These are phyloP conservation scores for Venturia pyrina DNA, from an alignment of 2,329 filamentous ascomycete genomes.

Conservation along the genomic window DNA sequence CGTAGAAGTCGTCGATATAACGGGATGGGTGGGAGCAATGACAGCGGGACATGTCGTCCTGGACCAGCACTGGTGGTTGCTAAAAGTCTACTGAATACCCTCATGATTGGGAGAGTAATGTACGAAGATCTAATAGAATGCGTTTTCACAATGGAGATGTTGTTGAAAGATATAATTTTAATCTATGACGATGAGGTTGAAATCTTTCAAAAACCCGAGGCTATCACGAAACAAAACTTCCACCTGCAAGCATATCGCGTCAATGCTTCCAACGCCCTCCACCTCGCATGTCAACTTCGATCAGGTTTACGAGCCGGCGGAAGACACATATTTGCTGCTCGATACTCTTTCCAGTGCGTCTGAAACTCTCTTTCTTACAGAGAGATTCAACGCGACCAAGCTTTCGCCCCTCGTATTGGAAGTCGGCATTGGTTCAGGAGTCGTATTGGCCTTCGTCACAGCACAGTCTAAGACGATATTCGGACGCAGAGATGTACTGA, in stretches of 20 bases:
- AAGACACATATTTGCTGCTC: conserved; percentile 89
- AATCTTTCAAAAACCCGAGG: not conserved
- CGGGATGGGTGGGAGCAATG: conserved; percentile 76
- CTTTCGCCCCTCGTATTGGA: conserved; percentile 57
- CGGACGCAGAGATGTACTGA: conserved; percentile 57
- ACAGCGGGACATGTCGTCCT: conserved; percentile 38
- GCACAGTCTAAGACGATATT: conserved; percentile 67
- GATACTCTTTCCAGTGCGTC: conserved; percentile 71
- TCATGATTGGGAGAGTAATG: conserved; percentile 20
- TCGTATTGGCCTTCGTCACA: conserved; percentile 81
- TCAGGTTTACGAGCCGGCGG: conserved; percentile 86
- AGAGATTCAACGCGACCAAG: conserved; percentile 42
- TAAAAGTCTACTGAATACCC: conserved; percentile 20
- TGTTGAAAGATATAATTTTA: not conserved
- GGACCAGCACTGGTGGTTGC: conserved; percentile 23
- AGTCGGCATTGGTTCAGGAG: conserved; percentile 82
- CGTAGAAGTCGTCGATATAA: conserved; percentile 83
- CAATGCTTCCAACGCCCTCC: conserved; percentile 86
- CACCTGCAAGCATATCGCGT: not conserved
- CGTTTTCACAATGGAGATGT: not conserved
- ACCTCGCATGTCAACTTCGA: conserved; percentile 86
- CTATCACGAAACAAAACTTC: not conserved
- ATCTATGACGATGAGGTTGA: conserved; percentile 8
- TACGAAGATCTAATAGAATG: not conserved
- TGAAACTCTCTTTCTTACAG: conserved; percentile 59